Conservation (phyloP, 257 asterid species). For the Vinca minor region DNA sequence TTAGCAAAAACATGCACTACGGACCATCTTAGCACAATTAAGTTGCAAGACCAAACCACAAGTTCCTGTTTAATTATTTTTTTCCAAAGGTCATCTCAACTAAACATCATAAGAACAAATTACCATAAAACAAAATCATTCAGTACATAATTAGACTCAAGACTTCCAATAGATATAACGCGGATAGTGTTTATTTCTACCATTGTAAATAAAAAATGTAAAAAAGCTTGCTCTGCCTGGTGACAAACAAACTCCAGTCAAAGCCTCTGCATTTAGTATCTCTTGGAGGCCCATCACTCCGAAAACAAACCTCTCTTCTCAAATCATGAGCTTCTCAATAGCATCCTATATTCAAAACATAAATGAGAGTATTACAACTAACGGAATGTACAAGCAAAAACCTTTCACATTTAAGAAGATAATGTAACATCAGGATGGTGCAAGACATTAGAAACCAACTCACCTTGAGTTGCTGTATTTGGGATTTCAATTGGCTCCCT, state of each 20-base stretch:
- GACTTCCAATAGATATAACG: too few relatives aligned
- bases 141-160: neutral
- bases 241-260: conserved; percentile 4
- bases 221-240: neutral
- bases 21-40: too few relatives aligned
- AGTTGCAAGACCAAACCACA: neutral
- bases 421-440: neutral
- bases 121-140: neutral
- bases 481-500: conserved; percentile 74
- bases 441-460: neutral
- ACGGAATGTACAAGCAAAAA: neutral
- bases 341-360: conserved; percentile 18
- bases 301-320: conserved; percentile 1
- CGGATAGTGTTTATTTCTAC: neutral
- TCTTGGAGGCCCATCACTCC: conserved; percentile 25
- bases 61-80: too few relatives aligned
- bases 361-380: neutral
- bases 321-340: conserved; percentile 29
- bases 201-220: too few relatives aligned
- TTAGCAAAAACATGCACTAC: too few relatives aligned
- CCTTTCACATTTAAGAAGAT: neutral
- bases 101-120: neutral
- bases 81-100: too few relatives aligned
- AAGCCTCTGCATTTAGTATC: conserved; percentile 1
- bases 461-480: conserved; percentile 68